Evolutionary conservation across 306 rosid genomes (phyloP).

Genomic region (Coriaria nepalensis): DNA sequence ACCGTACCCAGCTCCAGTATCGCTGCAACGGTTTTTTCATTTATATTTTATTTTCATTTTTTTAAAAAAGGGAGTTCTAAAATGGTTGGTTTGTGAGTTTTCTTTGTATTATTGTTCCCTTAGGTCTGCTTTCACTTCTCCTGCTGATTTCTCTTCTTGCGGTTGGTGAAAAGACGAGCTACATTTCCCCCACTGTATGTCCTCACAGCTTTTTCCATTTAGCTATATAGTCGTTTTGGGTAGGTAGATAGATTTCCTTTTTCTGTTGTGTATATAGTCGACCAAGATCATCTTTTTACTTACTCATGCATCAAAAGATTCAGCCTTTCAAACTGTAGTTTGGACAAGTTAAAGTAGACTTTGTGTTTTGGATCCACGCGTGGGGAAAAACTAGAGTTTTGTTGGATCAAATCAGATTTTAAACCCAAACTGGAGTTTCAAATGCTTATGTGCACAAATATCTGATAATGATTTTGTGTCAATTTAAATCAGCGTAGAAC

Average conservation of each 20-base stretch:
- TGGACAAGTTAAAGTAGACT: too few species aligned
- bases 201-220: constrained; percentile 12
- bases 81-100: background rate
- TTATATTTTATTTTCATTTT: constrained; percentile 3
- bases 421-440: too few species aligned
- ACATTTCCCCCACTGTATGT: constrained; percentile 64
- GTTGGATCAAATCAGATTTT: too few species aligned
- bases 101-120: constrained; percentile 1
- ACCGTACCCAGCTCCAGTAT: constrained; percentile 63
- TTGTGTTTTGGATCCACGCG: too few species aligned
- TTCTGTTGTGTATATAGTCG: background rate
- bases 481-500: too few species aligned
- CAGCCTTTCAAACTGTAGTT: too few species aligned
- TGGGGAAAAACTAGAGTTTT: too few species aligned
- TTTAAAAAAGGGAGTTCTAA: background rate
- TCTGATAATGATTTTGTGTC: too few species aligned
- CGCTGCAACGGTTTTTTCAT: constrained; percentile 71
- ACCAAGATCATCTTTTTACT: constrained; percentile 1
- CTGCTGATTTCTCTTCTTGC: constrained; percentile 54
- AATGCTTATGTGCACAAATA: too few species aligned
- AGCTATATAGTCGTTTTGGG: constrained; percentile 1
- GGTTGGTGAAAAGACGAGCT: constrained; percentile 37
- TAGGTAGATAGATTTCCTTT: background rate
- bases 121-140: constrained; percentile 56
- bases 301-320: too few species aligned